Base-by-base conservation (phyloP, 345 rosid species). In the Corchorus olitorius region DNA sequence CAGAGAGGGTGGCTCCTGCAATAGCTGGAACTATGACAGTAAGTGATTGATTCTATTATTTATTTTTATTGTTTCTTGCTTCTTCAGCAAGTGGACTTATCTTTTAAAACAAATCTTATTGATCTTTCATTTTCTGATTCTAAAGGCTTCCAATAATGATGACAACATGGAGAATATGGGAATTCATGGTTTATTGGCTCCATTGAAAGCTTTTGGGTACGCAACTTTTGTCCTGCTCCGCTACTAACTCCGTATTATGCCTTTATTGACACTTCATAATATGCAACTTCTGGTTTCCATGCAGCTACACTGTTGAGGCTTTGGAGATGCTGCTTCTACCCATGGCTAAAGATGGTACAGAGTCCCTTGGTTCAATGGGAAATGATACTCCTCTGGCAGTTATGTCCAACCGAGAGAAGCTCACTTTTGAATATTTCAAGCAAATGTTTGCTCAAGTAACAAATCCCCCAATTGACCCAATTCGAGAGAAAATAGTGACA, bases 401-500 rank as follows among this genome's bases (percentile, higher is more conserved):
- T 27, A 92, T 97, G 98, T 97, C 99, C 55, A 75, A 88, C 83
- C 81, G 97, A 72, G 98, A 97, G 80, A 97, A 97, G 60, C 86
- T 97, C 54, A 83, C 94, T 17, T 97, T 86, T 54, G 99, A 97
- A 88, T 97, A 97, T 82, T 97, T 97, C 87, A 97, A 97, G 86
- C 99, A 97, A 88, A 97, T 97, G 99, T 97, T 97, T 86, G 99
- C 99, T 78, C 99, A 97, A 87, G 99, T 97, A 61, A 97, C 99
- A 67, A 97, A 97, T 74, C 99, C 99, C 65, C 99, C 99, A 35
- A 97, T 97, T 22, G 99, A 97, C 83, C 99, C 99, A 55, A 96
- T 96, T 56, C 90, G 99, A 70, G 99, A 96, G 90, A 93, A 96
- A 85, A 93, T 97, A 74, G 99, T 97, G 48, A 97, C 99, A 72